These are phyloP conservation scores for Aquilaria sinensis DNA, from an alignment of 345 rosid species.

Conservation along the genomic window DNA sequence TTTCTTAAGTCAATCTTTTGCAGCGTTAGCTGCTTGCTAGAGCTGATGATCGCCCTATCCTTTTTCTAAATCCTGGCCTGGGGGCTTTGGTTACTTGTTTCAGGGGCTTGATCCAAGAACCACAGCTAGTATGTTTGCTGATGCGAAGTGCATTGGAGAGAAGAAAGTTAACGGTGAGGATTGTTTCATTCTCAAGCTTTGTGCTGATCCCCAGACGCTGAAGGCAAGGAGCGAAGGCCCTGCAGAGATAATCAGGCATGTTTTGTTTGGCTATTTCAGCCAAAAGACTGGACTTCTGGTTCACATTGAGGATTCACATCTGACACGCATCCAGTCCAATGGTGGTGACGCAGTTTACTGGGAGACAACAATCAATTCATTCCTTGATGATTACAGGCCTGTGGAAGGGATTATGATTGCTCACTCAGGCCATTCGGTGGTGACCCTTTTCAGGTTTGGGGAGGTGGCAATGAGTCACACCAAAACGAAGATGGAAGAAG, in stretches of 20 bases:
- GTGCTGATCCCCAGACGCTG: slow-evolving; percentile 65
- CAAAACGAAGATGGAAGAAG: slow-evolving; percentile 93
- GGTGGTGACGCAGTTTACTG: slow-evolving; percentile 82
- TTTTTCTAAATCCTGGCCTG: not conserved
- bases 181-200: slow-evolving; percentile 81
- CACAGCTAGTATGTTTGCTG: slow-evolving; percentile 71
- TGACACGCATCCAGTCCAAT: slow-evolving; percentile 73
- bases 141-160: slow-evolving; percentile 86
- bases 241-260: slow-evolving; percentile 84
- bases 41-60: not conserved
- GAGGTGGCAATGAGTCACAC: slow-evolving; percentile 84
- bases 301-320: slow-evolving; percentile 83
- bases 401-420: slow-evolving; percentile 97
- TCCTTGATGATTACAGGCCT: slow-evolving; percentile 67
- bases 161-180: slow-evolving; percentile 73
- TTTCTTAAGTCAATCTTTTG: not conserved
- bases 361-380: slow-evolving; percentile 90
- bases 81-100: slow-evolving; percentile 17
- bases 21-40: not conserved
- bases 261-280: slow-evolving; percentile 81
- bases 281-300: slow-evolving; percentile 86
- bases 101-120: slow-evolving; percentile 95
- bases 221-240: slow-evolving; percentile 89
- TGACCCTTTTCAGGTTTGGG: slow-evolving; percentile 86
- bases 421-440: slow-evolving; percentile 82